Evolutionary conservation across 441 rosid species (phyloP), one percentile per base, ranked within the genome.

Genomic region (Populus hybrid): DNA sequence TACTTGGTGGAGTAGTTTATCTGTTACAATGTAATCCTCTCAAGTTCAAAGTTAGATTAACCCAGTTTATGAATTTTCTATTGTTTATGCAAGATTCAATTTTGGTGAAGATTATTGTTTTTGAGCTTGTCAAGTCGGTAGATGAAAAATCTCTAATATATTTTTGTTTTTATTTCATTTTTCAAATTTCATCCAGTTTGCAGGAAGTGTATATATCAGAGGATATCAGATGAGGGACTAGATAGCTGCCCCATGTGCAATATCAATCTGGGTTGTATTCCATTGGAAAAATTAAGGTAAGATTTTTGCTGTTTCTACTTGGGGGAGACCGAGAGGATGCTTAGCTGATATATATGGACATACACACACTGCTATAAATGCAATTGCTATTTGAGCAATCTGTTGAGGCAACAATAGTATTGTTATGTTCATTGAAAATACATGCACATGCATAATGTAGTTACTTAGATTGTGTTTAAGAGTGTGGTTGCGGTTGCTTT

Each of bases 181-280:
- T 73, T 67, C 30, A 26, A 73, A 54, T 26, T 74, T 79, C 64
- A 72, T 81, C 74, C 88, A 95, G 97, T 95, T 85, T 95, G 99
- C 88, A 92, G 99, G 75, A 90, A 89, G 80, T 95, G 99, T 86
- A 91, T 95, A 72, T 87, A 86, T 80, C 85, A 81, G 78, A 93
- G 91, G 87, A 88, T 95, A 79, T 76, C 87, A 35, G 94, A 92
- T 71, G 98, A 94, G 66, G 98, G 88, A 77, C 76, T 89, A 73
- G 97, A 94, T 75, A 38, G 77, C 74, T 95, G 99, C 78, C 99
- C 99, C 9, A 84, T 87, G 68, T 93, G 98, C 80, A 84, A 88
- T 76, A 92, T 89, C 42, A 86, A 88, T 82, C 87, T 93, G 69
- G 96, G 98, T 12, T 87, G 92, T 84, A 83, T 85, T 61, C 96